Evolutionary conservation across 108 stramenopile genomes (phyloP).

Genomic region (Stephanodiscus triporus): DNA sequence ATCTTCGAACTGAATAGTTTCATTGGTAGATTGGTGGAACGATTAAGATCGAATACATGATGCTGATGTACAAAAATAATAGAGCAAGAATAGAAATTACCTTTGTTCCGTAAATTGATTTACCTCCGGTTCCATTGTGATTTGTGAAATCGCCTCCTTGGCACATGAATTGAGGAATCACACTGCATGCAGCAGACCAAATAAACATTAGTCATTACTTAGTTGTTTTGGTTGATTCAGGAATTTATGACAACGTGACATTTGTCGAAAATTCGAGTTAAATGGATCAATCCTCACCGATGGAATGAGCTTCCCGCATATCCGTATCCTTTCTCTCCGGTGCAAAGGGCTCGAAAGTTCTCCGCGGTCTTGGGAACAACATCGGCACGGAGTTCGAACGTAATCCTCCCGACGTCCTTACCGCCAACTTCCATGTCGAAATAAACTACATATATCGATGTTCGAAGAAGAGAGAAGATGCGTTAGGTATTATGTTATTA

Average conservation of each 20-base stretch:
- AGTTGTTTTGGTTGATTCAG: neutral
- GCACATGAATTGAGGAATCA: slow-evolving; percentile 59
- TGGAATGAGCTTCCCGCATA: slow-evolving; percentile 94
- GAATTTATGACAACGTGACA: neutral
- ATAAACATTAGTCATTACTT: neutral
- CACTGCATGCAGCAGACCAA: slow-evolving; percentile 16
- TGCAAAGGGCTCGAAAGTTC: slow-evolving; percentile 96
- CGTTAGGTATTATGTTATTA: neutral
- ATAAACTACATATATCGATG: slow-evolving; percentile 57
- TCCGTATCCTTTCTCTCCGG: slow-evolving; percentile 93
- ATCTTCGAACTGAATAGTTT: slow-evolving; percentile 72
- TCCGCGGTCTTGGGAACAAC: slow-evolving; percentile 96
- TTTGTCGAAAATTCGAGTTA: neutral
- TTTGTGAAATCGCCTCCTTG: slow-evolving; percentile 97
- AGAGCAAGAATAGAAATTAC: slow-evolving; percentile 8
- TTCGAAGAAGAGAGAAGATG: slow-evolving; percentile 11
- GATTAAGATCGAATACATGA: neutral
- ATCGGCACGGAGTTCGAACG: slow-evolving; percentile 94
- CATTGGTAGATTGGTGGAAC: slow-evolving; percentile 22
- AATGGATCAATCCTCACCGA: slow-evolving; percentile 38
- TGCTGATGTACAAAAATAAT: neutral
- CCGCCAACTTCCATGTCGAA: slow-evolving; percentile 96
- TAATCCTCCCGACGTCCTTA: slow-evolving; percentile 86
- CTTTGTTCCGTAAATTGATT: slow-evolving; percentile 64
- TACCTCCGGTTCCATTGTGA: slow-evolving; percentile 93